Evolutionary conservation across 164 flowering plant genomes (phyloP), one percentile per base, ranked within the genome.

Genomic region (Vitis vinifera): DNA sequence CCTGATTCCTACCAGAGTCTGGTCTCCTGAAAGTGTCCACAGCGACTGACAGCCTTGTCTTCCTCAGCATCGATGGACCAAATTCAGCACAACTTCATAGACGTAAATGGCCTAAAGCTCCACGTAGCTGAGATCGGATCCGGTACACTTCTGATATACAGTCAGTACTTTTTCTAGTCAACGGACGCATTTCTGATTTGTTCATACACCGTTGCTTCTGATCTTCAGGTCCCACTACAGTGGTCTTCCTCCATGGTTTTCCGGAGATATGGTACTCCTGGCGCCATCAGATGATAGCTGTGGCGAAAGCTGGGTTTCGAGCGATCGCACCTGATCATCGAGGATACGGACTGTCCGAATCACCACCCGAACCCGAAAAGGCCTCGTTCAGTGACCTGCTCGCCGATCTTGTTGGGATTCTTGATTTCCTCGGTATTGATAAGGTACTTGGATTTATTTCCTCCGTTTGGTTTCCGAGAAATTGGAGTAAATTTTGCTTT

Each of bases 231-330:
- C 61, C 85, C 0, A 67, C 80, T 23, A 83, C 75, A 19, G 83
- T 85, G 37, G 62, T 88, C 1, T 84, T 86, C 76, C 74, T 86
- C 12, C 90, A 88, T 71, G 92, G 92, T 1, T 88, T 88, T 50
- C 90, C 90, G 8, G 92, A 88, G 74, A 82, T 85, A 70, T 88
- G 92, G 88, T 88, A 88, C 79, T 67, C 92, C 3, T 88, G 92
- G 92, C 81, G 90, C 13, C 80, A 85, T 75, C 90, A 88, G 84
- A 82, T 88, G 89, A 58, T 85, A 13, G 87, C 87, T 14, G 66
- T 78, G 0, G 85, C 87, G 14, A 70, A 72, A 9, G 82, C 86
- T 9, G 88, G 91, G 9, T 83, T 75, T 72, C 81, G 86, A 53
- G 84, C 84, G 14, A 70, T 84, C 37, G 82, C 83, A 1, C 84